Base-by-base conservation (phyloP, 2,329 filamentous ascomycete genomes). In the Paraconiothyrium brasiliense region DNA sequence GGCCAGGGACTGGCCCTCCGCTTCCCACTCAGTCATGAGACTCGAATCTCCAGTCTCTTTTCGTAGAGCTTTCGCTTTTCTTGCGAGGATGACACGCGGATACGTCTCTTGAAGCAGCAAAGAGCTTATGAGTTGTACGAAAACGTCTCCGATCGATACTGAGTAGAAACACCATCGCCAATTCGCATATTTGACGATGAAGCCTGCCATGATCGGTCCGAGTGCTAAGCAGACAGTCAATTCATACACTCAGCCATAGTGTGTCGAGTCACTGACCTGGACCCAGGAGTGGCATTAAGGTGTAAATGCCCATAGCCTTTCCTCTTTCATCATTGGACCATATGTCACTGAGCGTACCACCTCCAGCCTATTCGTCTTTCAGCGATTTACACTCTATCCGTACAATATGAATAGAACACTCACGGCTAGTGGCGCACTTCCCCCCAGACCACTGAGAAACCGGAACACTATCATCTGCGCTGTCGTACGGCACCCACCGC, bases 111-210 rank as follows among this genome's bases (percentile, higher is more conserved):
- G 68, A 63, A 86, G 80, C 63, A 88, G 83, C 69, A 87, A 84
- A 47, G 90, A 76, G 11, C 88, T 88, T 1, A 83, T 75, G 14
- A 84, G 54, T 68, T 90, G 87, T 59, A 91, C 84, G 34, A 85
- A 64, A 1, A 81, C 87, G 63, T 86, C 85, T 3, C 78, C 77
- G 59, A 90, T 87, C 1, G 86, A 86, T 1, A 86, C 88, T 0
- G 85, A 82, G 77, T 85, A 90, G 78, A 91, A 92, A 9, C 87
- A 84, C 89, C 89, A 92, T 47, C 89, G 84, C 90, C 89, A 92
- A 1, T 75, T 76, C 7, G 52, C 24, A 24, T 41, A 44, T 10
- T 22, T n/a, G 9, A 35, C 39, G 34, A 37, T 50, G 27, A 48
- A 57, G 24, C 20, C 50, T 8, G n/a, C 11, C 72, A 30, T 10